phyloP scores from a whole-genome alignment of 192 early-diverging fungal species.

The Tieghemiomyces parasiticus region DNA sequence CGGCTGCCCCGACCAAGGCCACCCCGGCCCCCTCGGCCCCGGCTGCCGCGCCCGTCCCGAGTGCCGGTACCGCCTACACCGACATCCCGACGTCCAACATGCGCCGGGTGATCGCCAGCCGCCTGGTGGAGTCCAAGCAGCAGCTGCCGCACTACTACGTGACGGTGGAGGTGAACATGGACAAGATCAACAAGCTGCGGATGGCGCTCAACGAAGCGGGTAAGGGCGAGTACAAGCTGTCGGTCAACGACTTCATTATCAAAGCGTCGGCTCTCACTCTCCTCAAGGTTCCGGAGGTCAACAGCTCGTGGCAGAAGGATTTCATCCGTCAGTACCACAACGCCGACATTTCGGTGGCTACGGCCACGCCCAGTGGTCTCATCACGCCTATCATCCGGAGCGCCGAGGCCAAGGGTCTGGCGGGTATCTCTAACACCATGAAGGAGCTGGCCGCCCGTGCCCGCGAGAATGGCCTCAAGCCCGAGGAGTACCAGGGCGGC shows the following conservation, averaged over 20 bases:
- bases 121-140: constrained; percentile 62
- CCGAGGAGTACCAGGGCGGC: constrained; percentile 96
- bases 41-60: constrained; percentile 19
- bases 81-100: constrained; percentile 62
- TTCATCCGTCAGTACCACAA: constrained; percentile 89
- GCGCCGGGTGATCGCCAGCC: constrained; percentile 65
- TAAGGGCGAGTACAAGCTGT: constrained; percentile 88
- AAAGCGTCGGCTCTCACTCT: constrained; percentile 86
- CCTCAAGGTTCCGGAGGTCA: constrained; percentile 84
- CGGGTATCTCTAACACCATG: constrained; percentile 69
- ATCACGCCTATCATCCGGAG: constrained; percentile 86
- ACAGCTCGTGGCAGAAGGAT: constrained; percentile 58
- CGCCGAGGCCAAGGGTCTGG: constrained; percentile 76
- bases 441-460: constrained; percentile 74
- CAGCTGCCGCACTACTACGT: constrained; percentile 61
- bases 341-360: constrained; percentile 91
- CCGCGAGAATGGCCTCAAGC: constrained; percentile 73
- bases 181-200: constrained; percentile 75
- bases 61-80: constrained; percentile 43
- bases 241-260: constrained; percentile 96
- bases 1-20: no score
- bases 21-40: constrained; percentile 22
- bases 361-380: constrained; percentile 82
- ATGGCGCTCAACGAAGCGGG: constrained; percentile 71
- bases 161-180: constrained; percentile 77